phyloP scores from a whole-genome alignment of 2,329 filamentous ascomycete species.

The Diaporthe ilicicola region DNA sequence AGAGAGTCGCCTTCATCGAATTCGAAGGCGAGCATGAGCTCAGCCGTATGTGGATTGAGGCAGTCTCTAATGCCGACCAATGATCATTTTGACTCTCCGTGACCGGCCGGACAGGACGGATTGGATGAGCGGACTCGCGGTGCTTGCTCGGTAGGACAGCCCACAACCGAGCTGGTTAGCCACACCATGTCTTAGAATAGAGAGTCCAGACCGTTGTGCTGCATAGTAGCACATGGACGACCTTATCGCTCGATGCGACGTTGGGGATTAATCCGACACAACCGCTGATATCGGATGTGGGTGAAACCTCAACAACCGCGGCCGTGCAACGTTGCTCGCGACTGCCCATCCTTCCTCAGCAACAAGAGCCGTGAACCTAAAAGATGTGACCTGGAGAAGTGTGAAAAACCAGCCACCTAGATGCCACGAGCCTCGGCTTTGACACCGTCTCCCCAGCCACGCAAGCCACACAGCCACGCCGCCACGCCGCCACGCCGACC shows the following conservation, averaged over 20 bases:
- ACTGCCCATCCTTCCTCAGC: not conserved
- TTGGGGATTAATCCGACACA: constrained; percentile 1
- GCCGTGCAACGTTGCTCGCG: constrained; percentile 20
- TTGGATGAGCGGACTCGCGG: not conserved
- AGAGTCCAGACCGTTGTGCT: not conserved
- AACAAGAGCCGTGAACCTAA: not conserved
- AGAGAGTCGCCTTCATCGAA: not conserved
- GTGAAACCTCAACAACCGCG: not conserved
- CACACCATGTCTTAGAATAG: constrained; percentile 1
- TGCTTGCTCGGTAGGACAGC: not conserved
- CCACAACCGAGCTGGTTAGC: not conserved
- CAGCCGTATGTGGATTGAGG: not conserved
- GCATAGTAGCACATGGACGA: too few relatives aligned
- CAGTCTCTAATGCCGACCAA: not conserved
- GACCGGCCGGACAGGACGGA: not conserved
- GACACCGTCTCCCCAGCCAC: not conserved
- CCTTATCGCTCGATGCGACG: constrained; percentile 19
- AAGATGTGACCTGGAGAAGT: not conserved
- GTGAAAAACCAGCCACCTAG: not conserved
- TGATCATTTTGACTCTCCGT: not conserved
- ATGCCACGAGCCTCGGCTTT: not conserved
- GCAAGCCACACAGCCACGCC: not conserved
- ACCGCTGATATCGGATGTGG: not conserved
- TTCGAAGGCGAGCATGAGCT: constrained; percentile 14
- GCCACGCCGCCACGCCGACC: not conserved